These are phyloP conservation scores for Apodospora peruviana DNA, from an alignment of 495 filamentous ascomycete genomes.

Conservation along the genomic window DNA sequence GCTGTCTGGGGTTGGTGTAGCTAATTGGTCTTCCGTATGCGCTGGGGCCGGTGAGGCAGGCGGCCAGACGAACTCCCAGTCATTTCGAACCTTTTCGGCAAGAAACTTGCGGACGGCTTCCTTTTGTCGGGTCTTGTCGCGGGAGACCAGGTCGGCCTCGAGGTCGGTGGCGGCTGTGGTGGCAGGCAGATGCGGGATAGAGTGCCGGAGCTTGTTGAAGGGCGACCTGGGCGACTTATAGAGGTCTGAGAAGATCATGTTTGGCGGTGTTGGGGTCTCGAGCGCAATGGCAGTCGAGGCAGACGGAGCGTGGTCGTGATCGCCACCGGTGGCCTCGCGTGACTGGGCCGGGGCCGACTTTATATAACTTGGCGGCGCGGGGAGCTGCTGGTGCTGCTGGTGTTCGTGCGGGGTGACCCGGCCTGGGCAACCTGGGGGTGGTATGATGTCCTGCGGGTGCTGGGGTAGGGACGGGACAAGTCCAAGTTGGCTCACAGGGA, in stretches of 20 bases:
- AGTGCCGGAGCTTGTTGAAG: conserved; percentile 35
- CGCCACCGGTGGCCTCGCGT: conserved; percentile 17
- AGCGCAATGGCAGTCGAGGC: too few species aligned
- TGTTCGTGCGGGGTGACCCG: conserved; percentile 23
- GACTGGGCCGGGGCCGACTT: conserved; percentile 12
- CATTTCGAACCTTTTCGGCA: conserved; percentile 48
- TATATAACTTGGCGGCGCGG: conserved; percentile 18
- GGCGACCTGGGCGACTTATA: conserved; percentile 32
- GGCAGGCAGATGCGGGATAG: conserved; percentile 21
- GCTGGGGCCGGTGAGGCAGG: conserved; percentile 8
- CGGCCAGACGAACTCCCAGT: conserved; percentile 52
- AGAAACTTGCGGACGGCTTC: conserved; percentile 48
- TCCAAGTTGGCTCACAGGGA: not conserved
- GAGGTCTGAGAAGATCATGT: conserved; percentile 35
- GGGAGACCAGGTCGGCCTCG: conserved; percentile 48
- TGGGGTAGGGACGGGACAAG: not conserved
- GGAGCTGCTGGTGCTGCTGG: conserved; percentile 6
- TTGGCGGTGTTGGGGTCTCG: conserved; percentile 7
- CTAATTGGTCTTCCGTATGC: not conserved
- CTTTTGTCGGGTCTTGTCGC: conserved; percentile 50
- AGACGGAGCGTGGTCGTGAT: too few species aligned
- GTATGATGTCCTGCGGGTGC: conserved; percentile 6
- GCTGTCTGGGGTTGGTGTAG: not conserved
- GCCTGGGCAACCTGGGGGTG: conserved; percentile 8
- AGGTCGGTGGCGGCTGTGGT: conserved; percentile 25